These are phyloP conservation scores for Ajuga chamaepitys DNA, from an alignment of 257 asterid species.

Conservation along the genomic window DNA sequence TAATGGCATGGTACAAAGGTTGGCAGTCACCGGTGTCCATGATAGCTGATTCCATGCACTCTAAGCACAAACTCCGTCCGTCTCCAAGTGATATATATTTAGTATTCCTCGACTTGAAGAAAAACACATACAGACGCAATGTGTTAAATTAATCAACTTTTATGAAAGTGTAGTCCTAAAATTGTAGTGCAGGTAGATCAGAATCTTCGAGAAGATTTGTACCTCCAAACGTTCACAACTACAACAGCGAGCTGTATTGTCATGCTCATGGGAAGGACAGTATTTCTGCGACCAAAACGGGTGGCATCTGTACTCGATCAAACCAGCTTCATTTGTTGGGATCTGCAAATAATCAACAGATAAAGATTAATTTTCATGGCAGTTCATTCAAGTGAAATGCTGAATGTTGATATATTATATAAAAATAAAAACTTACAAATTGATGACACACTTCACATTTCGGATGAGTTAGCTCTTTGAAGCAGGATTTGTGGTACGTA, in stretches of 20 bases:
- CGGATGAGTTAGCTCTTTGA: slow-evolving; percentile 92
- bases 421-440: slow-evolving; percentile 44
- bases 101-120: slow-evolving; percentile 62
- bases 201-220: not conserved
- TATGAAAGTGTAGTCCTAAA: not conserved
- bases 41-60: slow-evolving; percentile 94
- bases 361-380: not conserved
- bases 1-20: slow-evolving; percentile 80
- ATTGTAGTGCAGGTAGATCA: not conserved
- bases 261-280: slow-evolving; percentile 90
- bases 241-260: slow-evolving; percentile 77
- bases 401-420: not conserved
- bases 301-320: slow-evolving; percentile 97
- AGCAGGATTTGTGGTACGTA: slow-evolving; percentile 82
- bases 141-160: not conserved
- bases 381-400: not conserved
- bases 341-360: slow-evolving; percentile 40
- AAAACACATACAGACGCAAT: not conserved
- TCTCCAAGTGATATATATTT: slow-evolving; percentile 76
- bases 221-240: slow-evolving; percentile 99
- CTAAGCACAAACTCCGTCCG: slow-evolving; percentile 88
- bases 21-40: slow-evolving; percentile 98
- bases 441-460: slow-evolving; percentile 95
- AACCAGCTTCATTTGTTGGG: slow-evolving; percentile 71
- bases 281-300: slow-evolving; percentile 93